Conservation (phyloP, 2,329 filamentous ascomycete genomes). For the Metarhizium brunneum region DNA sequence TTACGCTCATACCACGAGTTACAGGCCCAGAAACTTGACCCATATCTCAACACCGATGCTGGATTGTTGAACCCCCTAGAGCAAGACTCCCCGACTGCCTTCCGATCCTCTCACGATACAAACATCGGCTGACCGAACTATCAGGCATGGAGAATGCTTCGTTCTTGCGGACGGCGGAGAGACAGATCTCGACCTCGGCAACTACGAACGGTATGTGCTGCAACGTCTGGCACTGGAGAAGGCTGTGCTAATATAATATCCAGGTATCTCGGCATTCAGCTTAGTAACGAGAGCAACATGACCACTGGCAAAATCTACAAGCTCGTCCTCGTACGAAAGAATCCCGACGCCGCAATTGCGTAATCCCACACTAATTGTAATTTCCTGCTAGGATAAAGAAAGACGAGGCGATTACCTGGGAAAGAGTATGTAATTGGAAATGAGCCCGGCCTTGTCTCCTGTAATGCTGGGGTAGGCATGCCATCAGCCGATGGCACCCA, state of each 20-base stretch:
- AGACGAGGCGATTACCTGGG: slow-evolving; percentile 70
- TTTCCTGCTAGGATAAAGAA: slow-evolving; percentile 41
- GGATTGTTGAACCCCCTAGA: slow-evolving; percentile 19
- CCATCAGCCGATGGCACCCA: background rate
- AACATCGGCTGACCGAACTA: background rate
- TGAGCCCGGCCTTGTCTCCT: background rate
- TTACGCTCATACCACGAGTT: background rate
- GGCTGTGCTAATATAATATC: background rate
- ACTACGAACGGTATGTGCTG: slow-evolving; percentile 37
- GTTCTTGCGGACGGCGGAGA: slow-evolving; percentile 75
- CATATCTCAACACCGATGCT: slow-evolving; percentile 33
- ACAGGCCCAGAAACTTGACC: slow-evolving; percentile 29
- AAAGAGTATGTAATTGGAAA: slow-evolving; percentile 33
- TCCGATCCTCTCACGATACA: background rate
- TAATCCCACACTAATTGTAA: background rate
- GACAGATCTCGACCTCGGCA: slow-evolving; percentile 44
- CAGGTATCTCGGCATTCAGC: slow-evolving; percentile 67
- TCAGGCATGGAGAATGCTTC: slow-evolving; percentile 78
- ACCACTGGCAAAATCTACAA: slow-evolving; percentile 96
- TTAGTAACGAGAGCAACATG: slow-evolving; percentile 87
- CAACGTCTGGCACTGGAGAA: background rate
- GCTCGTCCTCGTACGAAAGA: slow-evolving; percentile 52
- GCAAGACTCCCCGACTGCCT: slow-evolving; percentile 11
- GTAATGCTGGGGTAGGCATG: background rate
- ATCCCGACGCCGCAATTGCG: background rate